These are phyloP conservation scores for Ustilago crameri DNA, from an alignment of 1,284 basidiomycete species.

Conservation along the genomic window DNA sequence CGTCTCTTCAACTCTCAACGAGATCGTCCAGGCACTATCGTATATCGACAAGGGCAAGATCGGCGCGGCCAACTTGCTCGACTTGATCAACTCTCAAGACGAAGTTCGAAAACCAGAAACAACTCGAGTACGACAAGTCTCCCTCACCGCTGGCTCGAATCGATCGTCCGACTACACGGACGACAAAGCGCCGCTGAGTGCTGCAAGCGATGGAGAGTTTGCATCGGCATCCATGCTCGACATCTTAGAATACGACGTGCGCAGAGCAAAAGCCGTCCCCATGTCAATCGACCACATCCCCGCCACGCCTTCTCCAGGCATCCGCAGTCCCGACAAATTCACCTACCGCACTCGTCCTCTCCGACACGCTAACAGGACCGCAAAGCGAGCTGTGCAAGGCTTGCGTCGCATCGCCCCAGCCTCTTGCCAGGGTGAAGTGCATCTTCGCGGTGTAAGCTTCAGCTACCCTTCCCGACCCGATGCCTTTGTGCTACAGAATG, in stretches of 20 bases:
- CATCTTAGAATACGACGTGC: constrained; percentile 27
- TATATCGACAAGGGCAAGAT: constrained; percentile 85
- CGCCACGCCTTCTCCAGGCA: constrained; percentile 13
- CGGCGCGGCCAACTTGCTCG: constrained; percentile 79
- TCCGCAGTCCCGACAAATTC: constrained; percentile 22
- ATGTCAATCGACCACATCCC: constrained; percentile 51
- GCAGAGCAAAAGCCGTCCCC: constrained; percentile 39
- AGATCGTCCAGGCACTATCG: constrained; percentile 83
- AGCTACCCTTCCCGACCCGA: constrained; percentile 85
- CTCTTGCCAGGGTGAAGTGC: constrained; percentile 77
- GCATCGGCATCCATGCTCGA: constrained; percentile 10
- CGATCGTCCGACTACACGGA: constrained; percentile 19
- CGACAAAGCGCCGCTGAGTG: constrained; percentile 8
- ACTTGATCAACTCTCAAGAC: constrained; percentile 72
- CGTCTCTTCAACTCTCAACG: constrained; percentile 84
- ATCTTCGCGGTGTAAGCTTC: constrained; percentile 81
- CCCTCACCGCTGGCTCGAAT: constrained; percentile 5
- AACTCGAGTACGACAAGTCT: neutral
- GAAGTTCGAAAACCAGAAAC: neutral
- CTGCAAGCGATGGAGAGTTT: neutral
- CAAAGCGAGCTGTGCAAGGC: constrained; percentile 19
- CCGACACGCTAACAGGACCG: neutral
- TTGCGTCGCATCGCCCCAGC: constrained; percentile 49
- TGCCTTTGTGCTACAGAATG: constrained; percentile 74
- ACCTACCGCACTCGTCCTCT: constrained; percentile 6